A percentile compares a stretch with the other conserved stretches of the same genome.
These are phyloP conservation scores for Anethum foeniculum DNA, from an alignment of 140 eudicot genomes.

Conservation along the genomic window DNA sequence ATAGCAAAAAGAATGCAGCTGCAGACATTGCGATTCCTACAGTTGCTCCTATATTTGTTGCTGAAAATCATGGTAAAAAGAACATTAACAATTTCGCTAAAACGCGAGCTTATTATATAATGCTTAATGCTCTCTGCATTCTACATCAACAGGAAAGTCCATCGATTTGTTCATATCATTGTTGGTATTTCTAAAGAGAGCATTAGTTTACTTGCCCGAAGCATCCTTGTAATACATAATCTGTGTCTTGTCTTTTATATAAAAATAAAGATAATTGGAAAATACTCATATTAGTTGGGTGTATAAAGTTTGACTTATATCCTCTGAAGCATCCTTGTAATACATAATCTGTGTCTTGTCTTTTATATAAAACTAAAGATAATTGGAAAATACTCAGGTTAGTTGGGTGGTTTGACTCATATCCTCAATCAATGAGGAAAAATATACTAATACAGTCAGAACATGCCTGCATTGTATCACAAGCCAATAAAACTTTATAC, in stretches of 20 bases:
- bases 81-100: background rate
- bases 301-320: too few relatives aligned
- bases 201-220: too few relatives aligned
- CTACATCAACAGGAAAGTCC: background rate
- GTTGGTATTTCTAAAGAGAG: background rate
- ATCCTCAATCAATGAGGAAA: background rate
- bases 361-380: background rate
- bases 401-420: background rate
- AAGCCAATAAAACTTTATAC: background rate
- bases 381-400: background rate
- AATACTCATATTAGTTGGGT: too few relatives aligned
- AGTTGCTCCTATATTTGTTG: conserved; percentile 7
- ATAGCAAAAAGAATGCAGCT: conserved; percentile 27
- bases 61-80: background rate
- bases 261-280: too few relatives aligned
- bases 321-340: too few relatives aligned
- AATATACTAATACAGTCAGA: too few relatives aligned
- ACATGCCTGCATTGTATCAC: background rate
- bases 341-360: background rate
- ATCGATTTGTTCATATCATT: background rate
- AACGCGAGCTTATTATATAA: background rate
- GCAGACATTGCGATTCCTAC: conserved; percentile 27
- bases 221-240: too few relatives aligned
- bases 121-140: background rate
- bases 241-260: too few relatives aligned